These are phyloP conservation scores for Xerocomellus dryophilus DNA, from an alignment of 768 basidiomycete species.

Conservation along the genomic window DNA sequence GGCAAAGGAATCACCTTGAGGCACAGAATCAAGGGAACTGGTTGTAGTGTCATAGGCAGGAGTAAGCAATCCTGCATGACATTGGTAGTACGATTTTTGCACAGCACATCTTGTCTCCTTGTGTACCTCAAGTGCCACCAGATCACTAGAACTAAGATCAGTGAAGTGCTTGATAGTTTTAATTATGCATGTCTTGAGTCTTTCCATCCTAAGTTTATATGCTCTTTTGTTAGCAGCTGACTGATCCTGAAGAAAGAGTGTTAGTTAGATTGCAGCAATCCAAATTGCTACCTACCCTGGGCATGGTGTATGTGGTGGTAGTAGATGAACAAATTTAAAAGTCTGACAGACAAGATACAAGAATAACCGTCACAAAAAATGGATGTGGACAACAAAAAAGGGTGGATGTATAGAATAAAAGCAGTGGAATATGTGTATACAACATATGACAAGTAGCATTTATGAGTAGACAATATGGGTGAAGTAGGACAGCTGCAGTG, in stretches of 20 bases:
- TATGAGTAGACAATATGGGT: too few species aligned
- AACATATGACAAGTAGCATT: too few species aligned
- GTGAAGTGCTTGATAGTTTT: neutral
- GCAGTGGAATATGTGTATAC: too few species aligned
- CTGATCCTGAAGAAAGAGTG: neutral
- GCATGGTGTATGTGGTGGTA: neutral
- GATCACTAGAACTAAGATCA: neutral
- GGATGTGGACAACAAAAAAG: too few species aligned
- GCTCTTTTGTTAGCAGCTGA: neutral
- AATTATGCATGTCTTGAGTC: neutral
- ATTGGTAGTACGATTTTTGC: neutral
- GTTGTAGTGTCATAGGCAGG: too few species aligned
- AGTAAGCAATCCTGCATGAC: neutral
- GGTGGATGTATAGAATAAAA: too few species aligned
- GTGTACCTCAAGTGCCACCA: neutral
- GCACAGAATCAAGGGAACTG: too few species aligned
- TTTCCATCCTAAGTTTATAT: neutral
- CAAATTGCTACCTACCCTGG: neutral
- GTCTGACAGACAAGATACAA: neutral
- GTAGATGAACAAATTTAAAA: neutral
- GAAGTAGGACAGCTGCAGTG: too few species aligned
- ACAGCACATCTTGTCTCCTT: neutral
- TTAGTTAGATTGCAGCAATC: too few species aligned
- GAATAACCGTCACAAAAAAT: too few species aligned
- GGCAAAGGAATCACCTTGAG: too few species aligned